Evolutionary conservation across 2,329 filamentous ascomycete genomes (phyloP).

Genomic region (Didymella pomorum): DNA sequence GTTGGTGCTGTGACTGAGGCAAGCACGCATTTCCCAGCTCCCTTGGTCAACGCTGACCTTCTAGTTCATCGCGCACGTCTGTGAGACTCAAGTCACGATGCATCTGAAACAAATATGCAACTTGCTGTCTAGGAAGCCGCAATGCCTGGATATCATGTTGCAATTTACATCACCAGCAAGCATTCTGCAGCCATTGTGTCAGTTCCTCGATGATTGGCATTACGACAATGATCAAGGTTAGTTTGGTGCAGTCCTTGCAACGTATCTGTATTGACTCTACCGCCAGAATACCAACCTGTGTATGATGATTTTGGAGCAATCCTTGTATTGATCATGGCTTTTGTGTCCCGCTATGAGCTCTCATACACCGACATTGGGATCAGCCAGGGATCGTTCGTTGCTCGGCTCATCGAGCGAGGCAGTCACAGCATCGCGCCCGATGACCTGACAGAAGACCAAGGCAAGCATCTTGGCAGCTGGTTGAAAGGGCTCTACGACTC

Average conservation of each 20-base stretch:
- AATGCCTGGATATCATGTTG: constrained; percentile 76
- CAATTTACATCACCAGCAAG: constrained; percentile 75
- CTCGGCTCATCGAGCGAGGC: constrained; percentile 68
- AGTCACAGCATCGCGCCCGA: constrained; percentile 65
- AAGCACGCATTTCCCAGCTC: not conserved
- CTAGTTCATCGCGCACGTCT: constrained; percentile 73
- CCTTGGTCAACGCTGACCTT: constrained; percentile 12
- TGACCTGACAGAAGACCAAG: constrained; percentile 71
- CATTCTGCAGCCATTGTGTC: constrained; percentile 77
- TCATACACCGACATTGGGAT: constrained; percentile 70
- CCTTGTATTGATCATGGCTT: constrained; percentile 74
- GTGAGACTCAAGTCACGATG: constrained; percentile 78
- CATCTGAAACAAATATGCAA: constrained; percentile 78
- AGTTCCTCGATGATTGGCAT: constrained; percentile 78
- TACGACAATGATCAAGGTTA: constrained; percentile 80
- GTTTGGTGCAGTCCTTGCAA: not conserved
- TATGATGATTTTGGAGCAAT: constrained; percentile 87
- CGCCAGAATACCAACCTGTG: constrained; percentile 80
- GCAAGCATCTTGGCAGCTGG: constrained; percentile 74
- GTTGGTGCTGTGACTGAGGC: constrained; percentile 69
- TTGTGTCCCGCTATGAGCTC: constrained; percentile 78
- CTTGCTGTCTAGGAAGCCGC: constrained; percentile 74
- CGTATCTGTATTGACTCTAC: constrained; percentile 24
- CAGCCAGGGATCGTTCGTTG: constrained; percentile 71
- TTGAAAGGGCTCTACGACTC: constrained; percentile 76